A percentile compares a stretch with the other conserved stretches of the same genome.
phyloP scores from a whole-genome alignment of 208 protist genomes.

The Leishmania braziliensis region DNA sequence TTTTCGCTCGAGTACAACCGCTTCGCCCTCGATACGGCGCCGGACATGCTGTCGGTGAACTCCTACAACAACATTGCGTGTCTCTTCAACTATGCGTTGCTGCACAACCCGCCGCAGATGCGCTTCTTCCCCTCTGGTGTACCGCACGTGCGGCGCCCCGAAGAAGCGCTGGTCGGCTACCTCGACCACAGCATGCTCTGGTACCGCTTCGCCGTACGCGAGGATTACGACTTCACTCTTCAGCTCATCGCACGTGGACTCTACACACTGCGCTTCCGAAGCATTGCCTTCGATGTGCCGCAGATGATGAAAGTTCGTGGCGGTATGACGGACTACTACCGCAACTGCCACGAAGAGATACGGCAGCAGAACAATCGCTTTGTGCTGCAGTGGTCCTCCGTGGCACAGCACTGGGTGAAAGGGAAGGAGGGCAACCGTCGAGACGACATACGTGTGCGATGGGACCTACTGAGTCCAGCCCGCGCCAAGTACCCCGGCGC shows the following conservation, averaged over 20 bases:
- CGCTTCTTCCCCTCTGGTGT: slow-evolving; percentile 46
- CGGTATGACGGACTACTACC: slow-evolving; percentile 92
- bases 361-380: slow-evolving; percentile 70
- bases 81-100: slow-evolving; percentile 71
- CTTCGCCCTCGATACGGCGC: slow-evolving; percentile 59
- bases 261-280: slow-evolving; percentile 79
- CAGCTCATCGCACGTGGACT: slow-evolving; percentile 81
- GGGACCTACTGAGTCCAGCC: slow-evolving; percentile 71
- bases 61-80: slow-evolving; percentile 91
- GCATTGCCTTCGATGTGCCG: slow-evolving; percentile 81
- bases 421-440: slow-evolving; percentile 60
- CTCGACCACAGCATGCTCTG: slow-evolving; percentile 57
- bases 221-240: slow-evolving; percentile 92
- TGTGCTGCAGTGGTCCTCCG: slow-evolving; percentile 65
- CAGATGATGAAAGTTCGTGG: slow-evolving; percentile 81
- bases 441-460: slow-evolving; percentile 79
- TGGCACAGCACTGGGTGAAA: slow-evolving; percentile 81
- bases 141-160: slow-evolving; percentile 34
- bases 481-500: slow-evolving; percentile 53
- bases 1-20: slow-evolving; percentile 85
- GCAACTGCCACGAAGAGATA: slow-evolving; percentile 68
- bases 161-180: slow-evolving; percentile 52
- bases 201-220: slow-evolving; percentile 85
- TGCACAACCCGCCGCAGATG: slow-evolving; percentile 57
- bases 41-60: slow-evolving; percentile 62